phyloP scores from a whole-genome alignment of 208 protist genomes.

The Wallacemonas collosoma region DNA sequence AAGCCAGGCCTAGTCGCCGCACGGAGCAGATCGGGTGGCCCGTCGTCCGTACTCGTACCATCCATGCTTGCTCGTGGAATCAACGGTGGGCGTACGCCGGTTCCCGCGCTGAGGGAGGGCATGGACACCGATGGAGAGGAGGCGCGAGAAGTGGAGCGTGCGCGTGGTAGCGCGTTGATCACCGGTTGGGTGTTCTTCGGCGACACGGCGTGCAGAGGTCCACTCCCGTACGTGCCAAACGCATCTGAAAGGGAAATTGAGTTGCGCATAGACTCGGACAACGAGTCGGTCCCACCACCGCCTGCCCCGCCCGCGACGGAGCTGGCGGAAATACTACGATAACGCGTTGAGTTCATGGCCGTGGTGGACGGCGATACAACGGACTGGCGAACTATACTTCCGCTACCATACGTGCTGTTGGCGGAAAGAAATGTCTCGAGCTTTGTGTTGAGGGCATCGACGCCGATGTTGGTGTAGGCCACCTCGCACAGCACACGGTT shows the following conservation, averaged over 20 bases:
- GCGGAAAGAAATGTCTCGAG: slow-evolving; percentile 55
- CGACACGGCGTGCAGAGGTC: neutral
- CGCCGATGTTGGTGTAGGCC: slow-evolving; percentile 46
- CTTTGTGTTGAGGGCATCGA: slow-evolving; percentile 61
- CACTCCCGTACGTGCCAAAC: slow-evolving; percentile 3
- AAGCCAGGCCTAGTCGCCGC: neutral
- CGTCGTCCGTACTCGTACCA: neutral
- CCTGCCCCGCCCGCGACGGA: neutral
- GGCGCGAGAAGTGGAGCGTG: slow-evolving; percentile 10
- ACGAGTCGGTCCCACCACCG: neutral
- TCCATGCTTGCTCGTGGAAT: neutral
- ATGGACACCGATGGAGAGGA: slow-evolving; percentile 8
- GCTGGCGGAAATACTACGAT: slow-evolving; percentile 7
- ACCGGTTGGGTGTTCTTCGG: neutral
- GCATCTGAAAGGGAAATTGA: slow-evolving; percentile 7
- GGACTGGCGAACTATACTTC: neutral
- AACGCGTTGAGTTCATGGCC: neutral
- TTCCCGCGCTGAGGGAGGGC: neutral
- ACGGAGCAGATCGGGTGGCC: neutral
- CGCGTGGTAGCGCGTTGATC: slow-evolving; percentile 2
- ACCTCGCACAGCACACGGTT: slow-evolving; percentile 53
- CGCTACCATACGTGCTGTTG: slow-evolving; percentile 35
- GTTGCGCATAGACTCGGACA: slow-evolving; percentile 23
- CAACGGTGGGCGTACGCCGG: neutral
- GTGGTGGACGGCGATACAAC: neutral